Percentiles rank a stretch among this genome's conserved stretches.
Evolutionary conservation across 73 alveolate species (phyloP).

Genomic region (Paramecium sexaurelia): DNA sequence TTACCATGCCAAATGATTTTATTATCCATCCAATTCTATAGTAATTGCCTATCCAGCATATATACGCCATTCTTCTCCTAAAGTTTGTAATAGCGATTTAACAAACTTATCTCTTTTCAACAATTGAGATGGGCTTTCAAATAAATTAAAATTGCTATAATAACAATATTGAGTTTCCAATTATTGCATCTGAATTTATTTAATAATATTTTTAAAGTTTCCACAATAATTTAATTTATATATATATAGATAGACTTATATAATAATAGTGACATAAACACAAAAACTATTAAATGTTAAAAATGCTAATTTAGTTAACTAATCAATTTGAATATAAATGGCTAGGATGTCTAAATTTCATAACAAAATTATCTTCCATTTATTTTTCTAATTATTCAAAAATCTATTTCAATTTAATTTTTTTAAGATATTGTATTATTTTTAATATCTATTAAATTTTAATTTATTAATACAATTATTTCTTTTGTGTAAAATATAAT

Average conservation of each 20-base stretch:
- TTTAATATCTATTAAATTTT: too few relatives aligned
- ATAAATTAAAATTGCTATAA: constrained; percentile 21
- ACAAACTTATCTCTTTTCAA: background rate
- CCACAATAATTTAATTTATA: background rate
- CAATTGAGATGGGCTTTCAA: background rate
- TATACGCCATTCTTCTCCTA: constrained; percentile 55
- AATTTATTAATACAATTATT: too few relatives aligned
- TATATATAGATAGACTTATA: background rate
- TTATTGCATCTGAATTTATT: background rate
- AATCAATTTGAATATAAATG: too few relatives aligned
- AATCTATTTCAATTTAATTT: too few relatives aligned
- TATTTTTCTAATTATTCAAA: too few relatives aligned
- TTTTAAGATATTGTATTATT: too few relatives aligned
- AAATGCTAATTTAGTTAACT: too few relatives aligned
- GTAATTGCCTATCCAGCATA: constrained; percentile 46
- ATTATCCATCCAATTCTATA: constrained; percentile 17
- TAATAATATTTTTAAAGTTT: background rate
- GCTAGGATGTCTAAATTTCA: too few relatives aligned
- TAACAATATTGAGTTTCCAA: constrained; percentile 11
- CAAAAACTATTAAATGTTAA: too few relatives aligned
- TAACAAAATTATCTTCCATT: too few relatives aligned
- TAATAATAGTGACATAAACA: too few relatives aligned
- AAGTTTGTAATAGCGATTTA: background rate
- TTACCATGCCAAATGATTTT: constrained; percentile 34
- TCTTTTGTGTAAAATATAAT: too few relatives aligned